A percentile compares a stretch with the other conserved stretches of the same genome.
These are phyloP conservation scores for Macrophomina pseudophaseolina DNA, from an alignment of 2,329 filamentous ascomycete species.

Conservation along the genomic window DNA sequence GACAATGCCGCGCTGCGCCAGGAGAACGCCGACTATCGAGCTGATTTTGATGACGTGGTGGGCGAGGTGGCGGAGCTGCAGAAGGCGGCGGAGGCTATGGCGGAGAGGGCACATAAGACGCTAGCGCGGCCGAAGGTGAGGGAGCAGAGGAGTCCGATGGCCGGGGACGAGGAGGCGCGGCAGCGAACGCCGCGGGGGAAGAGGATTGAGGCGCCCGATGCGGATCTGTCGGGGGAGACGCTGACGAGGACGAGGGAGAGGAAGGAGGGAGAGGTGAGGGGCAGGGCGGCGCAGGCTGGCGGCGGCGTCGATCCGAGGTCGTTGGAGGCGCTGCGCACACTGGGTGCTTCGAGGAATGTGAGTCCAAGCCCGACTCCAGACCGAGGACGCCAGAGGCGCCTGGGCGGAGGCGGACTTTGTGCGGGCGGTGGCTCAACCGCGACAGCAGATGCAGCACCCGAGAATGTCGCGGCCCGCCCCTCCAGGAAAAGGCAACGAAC, in stretches of 20 bases:
- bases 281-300: neutral
- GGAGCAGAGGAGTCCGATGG: neutral
- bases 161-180: neutral
- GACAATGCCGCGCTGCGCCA: neutral
- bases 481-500: constrained; percentile 8
- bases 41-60: neutral
- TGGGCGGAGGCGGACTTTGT: neutral
- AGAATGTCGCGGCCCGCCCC: neutral
- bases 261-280: neutral
- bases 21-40: neutral
- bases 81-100: neutral
- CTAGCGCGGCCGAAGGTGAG: neutral
- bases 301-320: constrained; percentile 13
- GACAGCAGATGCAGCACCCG: neutral
- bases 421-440: neutral
- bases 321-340: constrained; percentile 18
- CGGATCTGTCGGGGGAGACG: constrained; percentile 4
- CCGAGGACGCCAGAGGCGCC: neutral
- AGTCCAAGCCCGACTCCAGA: constrained; percentile 12
- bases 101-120: neutral
- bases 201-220: neutral
- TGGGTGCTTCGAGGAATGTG: constrained; percentile 10
- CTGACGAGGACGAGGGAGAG: neutral
- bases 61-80: neutral
- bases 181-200: neutral